Base-by-base conservation (phyloP, 164 flowering plant species). In the Litsea cubeba region DNA sequence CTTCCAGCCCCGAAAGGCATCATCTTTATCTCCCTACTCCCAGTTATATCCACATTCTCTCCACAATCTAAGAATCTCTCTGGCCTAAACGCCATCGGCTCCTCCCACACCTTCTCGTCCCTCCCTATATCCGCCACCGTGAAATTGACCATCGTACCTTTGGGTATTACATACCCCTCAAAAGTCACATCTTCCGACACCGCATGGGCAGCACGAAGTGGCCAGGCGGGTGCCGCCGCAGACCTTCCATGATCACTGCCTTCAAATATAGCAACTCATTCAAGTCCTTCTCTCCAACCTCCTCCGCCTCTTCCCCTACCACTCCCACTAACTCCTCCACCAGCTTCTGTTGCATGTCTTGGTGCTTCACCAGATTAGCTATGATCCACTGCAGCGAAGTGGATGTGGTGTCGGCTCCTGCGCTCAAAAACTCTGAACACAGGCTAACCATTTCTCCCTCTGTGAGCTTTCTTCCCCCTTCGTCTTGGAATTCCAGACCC, bases 1-100 rank as follows among this genome's bases (percentile, higher is more conserved):
- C 83, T 76, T 54, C 83, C 83, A 0, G 71, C 87, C 2, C 89
- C 89, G 28, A 86, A 86, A 0, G 89, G 86, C 86, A 86, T 83
- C 89, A 86, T 85, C 76, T 83, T 86, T 2, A 86, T 79, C 78
- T 81, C 89, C 62, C 60, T 80, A 49, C 74, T 81, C 15, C 89
- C 85, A 0, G 81, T 83, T 7, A 84, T 68, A 50, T 84, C 89
- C 12, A 17, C 74, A 24, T 11, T 71, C 64, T 54, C 77, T 1
- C 46, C 64, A 1, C 67, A 72, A 5, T 70, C 71, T 76, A 85
- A 12, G 30, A 85, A 85, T 74, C 89, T 82, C 79, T 85, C 88
- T 1, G 86, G 85, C 76, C 60, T 76, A 74, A 85, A 85, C 74
- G 62, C 82, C 79, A 79, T 68, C 1, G 88, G 86, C 46, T 82